A percentile compares a stretch with the other conserved stretches of the same genome.
phyloP scores from a whole-genome alignment of 1,284 basidiomycete genomes.

The Volvariella volvacea region DNA sequence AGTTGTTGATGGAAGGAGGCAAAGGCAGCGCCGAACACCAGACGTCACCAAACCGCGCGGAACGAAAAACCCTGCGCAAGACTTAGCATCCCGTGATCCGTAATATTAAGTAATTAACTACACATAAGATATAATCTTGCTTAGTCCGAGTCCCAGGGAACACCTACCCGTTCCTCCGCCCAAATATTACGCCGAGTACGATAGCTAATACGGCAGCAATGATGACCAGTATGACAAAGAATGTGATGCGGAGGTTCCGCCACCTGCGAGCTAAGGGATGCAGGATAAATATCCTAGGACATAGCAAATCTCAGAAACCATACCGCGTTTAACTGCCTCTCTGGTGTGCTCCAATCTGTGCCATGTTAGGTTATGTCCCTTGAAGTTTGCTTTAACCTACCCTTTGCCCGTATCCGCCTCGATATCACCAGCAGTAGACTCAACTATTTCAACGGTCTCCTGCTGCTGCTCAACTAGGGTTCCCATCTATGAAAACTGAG shows the following conservation, averaged over 20 bases:
- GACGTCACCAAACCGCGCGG: too few relatives aligned
- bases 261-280: slow-evolving; percentile 32
- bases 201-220: slow-evolving; percentile 48
- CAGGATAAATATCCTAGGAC: too few relatives aligned
- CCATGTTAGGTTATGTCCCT: slow-evolving; percentile 4
- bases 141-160: too few relatives aligned
- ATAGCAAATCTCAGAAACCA: too few relatives aligned
- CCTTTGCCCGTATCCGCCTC: slow-evolving; percentile 65
- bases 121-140: too few relatives aligned
- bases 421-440: slow-evolving; percentile 55
- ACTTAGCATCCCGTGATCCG: too few relatives aligned
- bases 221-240: slow-evolving; percentile 56
- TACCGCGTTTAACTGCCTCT: slow-evolving; percentile 57
- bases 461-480: slow-evolving; percentile 77
- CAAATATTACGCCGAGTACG: slow-evolving; percentile 45
- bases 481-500: slow-evolving; percentile 52
- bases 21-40: background rate
- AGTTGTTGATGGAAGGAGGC: slow-evolving; percentile 5
- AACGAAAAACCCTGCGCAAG: too few relatives aligned
- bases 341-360: slow-evolving; percentile 59
- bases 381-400: slow-evolving; percentile 34
- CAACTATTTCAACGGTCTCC: slow-evolving; percentile 60
- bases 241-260: slow-evolving; percentile 78
- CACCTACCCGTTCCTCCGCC: too few relatives aligned
- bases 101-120: too few relatives aligned